These are phyloP conservation scores for Aspergillus floridensis DNA, from an alignment of 2,329 filamentous ascomycete genomes.

Conservation along the genomic window DNA sequence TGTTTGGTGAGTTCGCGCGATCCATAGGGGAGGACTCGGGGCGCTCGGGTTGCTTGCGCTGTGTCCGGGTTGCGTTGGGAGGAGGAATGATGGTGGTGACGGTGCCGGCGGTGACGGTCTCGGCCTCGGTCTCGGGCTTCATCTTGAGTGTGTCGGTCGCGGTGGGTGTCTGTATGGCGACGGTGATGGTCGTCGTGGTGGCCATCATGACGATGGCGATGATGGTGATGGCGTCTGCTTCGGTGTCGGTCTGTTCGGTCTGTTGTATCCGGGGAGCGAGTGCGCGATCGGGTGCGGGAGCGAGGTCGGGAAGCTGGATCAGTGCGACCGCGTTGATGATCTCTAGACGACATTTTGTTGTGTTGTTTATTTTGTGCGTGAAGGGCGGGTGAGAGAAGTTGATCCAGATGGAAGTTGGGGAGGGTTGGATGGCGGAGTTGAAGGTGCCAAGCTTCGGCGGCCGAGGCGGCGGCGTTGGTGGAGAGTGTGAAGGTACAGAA, in stretches of 20 bases:
- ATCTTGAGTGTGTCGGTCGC: background rate
- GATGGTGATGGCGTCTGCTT: slow-evolving; percentile 33
- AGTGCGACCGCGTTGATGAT: slow-evolving; percentile 7
- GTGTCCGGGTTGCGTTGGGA: slow-evolving; percentile 3
- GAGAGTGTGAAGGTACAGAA: background rate
- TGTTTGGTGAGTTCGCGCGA: slow-evolving; percentile 65
- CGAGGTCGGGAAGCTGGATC: slow-evolving; percentile 18
- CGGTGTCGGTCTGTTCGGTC: slow-evolving; percentile 21
- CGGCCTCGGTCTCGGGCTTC: background rate
- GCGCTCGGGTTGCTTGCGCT: slow-evolving; percentile 14
- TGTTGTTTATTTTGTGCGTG: background rate
- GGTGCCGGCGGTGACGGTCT: slow-evolving; percentile 16
- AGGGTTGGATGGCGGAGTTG: background rate
- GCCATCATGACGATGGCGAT: slow-evolving; percentile 20
- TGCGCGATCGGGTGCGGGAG: slow-evolving; percentile 25
- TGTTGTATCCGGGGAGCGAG: slow-evolving; percentile 37
- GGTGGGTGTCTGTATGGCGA: slow-evolving; percentile 11
- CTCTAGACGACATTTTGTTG: slow-evolving; percentile 8
- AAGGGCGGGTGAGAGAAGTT: background rate
- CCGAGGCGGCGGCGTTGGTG: background rate
- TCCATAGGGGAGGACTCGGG: slow-evolving; percentile 59
- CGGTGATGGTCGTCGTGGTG: background rate
- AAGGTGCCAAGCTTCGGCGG: slow-evolving; percentile 14
- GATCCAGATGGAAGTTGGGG: background rate
- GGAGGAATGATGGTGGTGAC: slow-evolving; percentile 18